Percentiles rank a stretch among this genome's conserved stretches.
phyloP scores from a whole-genome alignment of 371 early-diverging fungal genomes.

The Mortierella sp. region DNA sequence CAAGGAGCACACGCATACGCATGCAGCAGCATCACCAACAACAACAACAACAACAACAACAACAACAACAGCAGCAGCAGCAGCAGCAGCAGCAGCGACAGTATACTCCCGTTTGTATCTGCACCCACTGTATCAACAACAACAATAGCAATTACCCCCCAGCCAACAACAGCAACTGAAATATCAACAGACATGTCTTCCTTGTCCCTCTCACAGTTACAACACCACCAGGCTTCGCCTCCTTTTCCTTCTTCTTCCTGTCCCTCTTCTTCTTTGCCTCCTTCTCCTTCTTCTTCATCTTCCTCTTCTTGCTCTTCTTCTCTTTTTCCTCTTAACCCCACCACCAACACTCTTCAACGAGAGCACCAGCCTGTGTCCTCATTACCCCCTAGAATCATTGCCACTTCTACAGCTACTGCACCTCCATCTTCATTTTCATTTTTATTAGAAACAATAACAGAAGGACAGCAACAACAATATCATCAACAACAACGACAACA shows the following conservation, averaged over 20 bases:
- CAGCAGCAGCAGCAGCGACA: not conserved
- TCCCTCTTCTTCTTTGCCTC: not conserved
- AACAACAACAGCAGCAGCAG: too few species aligned
- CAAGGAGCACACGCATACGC: not conserved
- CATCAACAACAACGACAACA: conserved; percentile 13
- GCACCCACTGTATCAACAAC: not conserved
- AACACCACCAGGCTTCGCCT: not conserved
- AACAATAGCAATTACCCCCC: not conserved
- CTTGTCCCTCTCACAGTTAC: not conserved
- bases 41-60: too few species aligned
- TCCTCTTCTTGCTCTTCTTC: conserved; percentile 14
- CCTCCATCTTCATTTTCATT: not conserved
- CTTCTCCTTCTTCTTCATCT: not conserved
- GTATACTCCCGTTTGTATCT: too few species aligned
- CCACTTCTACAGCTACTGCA: not conserved
- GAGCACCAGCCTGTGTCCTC: not conserved
- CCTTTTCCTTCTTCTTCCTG: conserved; percentile 12
- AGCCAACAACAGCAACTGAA: conserved; percentile 6
- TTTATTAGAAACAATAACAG: not conserved
- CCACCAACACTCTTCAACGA: not conserved
- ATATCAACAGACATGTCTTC: not conserved
- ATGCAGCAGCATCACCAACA: not conserved
- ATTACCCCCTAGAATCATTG: conserved; percentile 9
- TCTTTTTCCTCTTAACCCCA: not conserved
- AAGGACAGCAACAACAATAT: not conserved